Evolutionary conservation across 345 rosid genomes (phyloP).

Genomic region (Citrus sp.): DNA sequence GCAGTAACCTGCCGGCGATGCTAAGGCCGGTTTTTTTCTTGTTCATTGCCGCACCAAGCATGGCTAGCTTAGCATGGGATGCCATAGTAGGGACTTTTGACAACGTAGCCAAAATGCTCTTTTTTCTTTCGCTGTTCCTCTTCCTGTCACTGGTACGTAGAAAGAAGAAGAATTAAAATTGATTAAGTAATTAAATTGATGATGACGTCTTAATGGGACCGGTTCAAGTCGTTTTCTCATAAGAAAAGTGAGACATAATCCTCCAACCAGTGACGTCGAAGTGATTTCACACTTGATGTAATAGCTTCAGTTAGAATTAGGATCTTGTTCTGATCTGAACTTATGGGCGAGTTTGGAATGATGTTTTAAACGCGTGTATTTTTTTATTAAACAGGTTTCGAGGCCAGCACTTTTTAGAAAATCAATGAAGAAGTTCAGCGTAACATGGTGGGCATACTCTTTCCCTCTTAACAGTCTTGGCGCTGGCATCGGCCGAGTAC

Average conservation of each 20-base stretch:
- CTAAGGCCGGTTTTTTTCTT: conserved; percentile 35
- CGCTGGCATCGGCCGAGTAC: conserved; percentile 31
- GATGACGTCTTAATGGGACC: background rate
- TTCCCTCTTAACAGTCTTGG: conserved; percentile 37
- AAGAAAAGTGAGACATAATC: background rate
- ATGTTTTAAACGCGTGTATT: background rate
- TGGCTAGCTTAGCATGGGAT: conserved; percentile 31
- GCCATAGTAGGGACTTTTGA: conserved; percentile 29
- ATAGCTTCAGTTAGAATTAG: background rate
- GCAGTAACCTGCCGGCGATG: conserved; percentile 22
- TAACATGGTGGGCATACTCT: conserved; percentile 49
- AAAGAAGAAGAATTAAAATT: conserved; percentile 4
- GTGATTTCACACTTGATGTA: background rate
- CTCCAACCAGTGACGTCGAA: background rate
- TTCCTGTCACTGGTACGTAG: conserved; percentile 32
- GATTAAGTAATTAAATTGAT: conserved; percentile 8
- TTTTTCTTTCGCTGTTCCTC: conserved; percentile 35
- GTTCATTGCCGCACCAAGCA: conserved; percentile 34
- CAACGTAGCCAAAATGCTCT: conserved; percentile 31
- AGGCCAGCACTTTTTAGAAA: conserved; percentile 36
- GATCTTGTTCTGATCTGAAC: too few relatives aligned
- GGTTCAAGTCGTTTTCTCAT: background rate
- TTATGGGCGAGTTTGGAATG: background rate
- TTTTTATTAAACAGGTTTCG: conserved; percentile 7
- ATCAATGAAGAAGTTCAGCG: conserved; percentile 36